Percentiles rank a stretch among this genome's conserved stretches.
These are phyloP conservation scores for Naumovozyma dairenensis DNA, from an alignment of 805 yeast species.

Conservation along the genomic window DNA sequence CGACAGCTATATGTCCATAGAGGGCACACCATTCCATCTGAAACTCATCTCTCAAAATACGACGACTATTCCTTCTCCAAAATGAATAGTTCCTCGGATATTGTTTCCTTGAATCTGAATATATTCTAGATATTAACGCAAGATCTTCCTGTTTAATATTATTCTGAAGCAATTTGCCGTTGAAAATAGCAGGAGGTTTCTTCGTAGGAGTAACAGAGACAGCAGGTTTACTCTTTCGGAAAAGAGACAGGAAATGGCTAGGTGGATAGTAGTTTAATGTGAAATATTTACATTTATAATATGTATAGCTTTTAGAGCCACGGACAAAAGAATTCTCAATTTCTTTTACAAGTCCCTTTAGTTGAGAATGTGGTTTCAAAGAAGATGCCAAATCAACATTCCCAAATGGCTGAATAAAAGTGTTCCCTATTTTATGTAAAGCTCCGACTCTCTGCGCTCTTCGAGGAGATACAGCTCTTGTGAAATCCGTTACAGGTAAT, in stretches of 20 bases:
- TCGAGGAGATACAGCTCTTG: too few relatives aligned
- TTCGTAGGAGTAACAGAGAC: conserved; percentile 9
- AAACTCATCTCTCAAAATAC: conserved; percentile 7
- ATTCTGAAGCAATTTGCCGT: background rate
- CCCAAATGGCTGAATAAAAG: too few relatives aligned
- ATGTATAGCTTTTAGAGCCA: conserved; percentile 11
- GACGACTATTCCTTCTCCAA: conserved; percentile 11
- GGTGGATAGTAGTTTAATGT: conserved; percentile 21
- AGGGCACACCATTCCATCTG: conserved; percentile 15
- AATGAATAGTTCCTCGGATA: conserved; percentile 16
- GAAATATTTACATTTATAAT: conserved; percentile 19
- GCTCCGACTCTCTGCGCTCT: too few relatives aligned
- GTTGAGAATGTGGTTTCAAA: background rate
- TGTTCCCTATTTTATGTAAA: too few relatives aligned
- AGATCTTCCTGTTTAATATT: background rate
- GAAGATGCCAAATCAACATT: too few relatives aligned
- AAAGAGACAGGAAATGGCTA: conserved; percentile 21
- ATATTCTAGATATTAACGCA: background rate
- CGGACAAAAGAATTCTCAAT: conserved; percentile 6
- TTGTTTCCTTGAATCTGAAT: background rate
- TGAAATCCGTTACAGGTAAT: too few relatives aligned
- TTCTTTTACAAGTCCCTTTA: conserved; percentile 4
- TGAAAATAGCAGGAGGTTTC: background rate
- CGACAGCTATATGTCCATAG: conserved; percentile 13
- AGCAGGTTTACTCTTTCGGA: conserved; percentile 25